Evolutionary conservation across 1,284 basidiomycete species (phyloP), one percentile per base, ranked within the genome.

Genomic region (Trametes pubescens): DNA sequence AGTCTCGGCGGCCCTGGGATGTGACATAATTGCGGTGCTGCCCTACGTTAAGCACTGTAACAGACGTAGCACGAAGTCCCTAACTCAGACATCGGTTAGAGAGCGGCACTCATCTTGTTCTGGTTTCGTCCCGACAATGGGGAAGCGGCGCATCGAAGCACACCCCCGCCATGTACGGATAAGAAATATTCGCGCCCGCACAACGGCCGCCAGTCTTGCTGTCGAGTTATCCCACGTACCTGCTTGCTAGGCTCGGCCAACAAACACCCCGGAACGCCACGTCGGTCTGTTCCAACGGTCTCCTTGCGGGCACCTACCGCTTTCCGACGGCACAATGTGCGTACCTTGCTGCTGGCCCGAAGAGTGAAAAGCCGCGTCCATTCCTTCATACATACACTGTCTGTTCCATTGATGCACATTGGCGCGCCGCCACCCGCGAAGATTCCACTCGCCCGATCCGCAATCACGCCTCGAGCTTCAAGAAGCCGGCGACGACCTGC

Each of bases 401-500:
- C n/a, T n/a, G n/a, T n/a, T n/a, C n/a, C n/a, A n/a, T n/a, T n/a
- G n/a, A n/a, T n/a, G n/a, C n/a, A n/a, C n/a, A n/a, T n/a, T n/a
- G n/a, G n/a, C n/a, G n/a, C n/a, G n/a, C n/a, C n/a, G n/a, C n/a
- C n/a, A n/a, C n/a, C n/a, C n/a, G n/a, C n/a, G n/a, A n/a, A n/a
- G n/a, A n/a, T n/a, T 21, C 37, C 43, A 24, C 2, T 2, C 22
- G 40, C 35, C 16, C 3, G 10, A 7, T 5, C n/a, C 4, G 2
- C 5, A 13, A 13, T 58, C 51, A 61, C 14, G 38, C 22, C 1
- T 61, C 49, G 32, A 48, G 37, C 24, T 51, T 56, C 29, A 74
- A 57, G 53, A 77, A 77, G 21, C 69, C 67, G 9, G 61, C 61
- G 10, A 77, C 66, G 40, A 75, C 48, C 43, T 70, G 51, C 59